phyloP scores from a whole-genome alignment of 352 stramenopile genomes.

The Globisporangium nagaii region DNA sequence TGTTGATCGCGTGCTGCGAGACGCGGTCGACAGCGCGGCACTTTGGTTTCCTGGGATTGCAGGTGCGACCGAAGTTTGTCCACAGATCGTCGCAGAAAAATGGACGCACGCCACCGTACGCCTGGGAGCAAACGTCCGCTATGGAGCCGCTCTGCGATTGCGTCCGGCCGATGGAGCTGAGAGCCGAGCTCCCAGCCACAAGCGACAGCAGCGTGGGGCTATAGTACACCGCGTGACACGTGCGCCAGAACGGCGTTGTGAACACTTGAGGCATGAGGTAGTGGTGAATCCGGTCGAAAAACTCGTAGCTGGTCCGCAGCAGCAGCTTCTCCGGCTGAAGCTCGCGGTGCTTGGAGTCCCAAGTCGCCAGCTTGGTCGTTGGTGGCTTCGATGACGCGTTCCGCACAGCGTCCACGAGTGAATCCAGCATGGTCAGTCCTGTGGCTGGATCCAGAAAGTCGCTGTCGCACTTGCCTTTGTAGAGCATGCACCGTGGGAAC shows the following conservation, averaged over 20 bases:
- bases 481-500: conserved; percentile 4
- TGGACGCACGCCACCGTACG: conserved; percentile 3
- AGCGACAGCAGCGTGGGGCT: background rate
- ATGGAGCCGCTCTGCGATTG: background rate
- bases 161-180: background rate
- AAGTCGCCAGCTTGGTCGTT: background rate
- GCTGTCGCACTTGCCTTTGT: background rate
- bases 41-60: background rate
- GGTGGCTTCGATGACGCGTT: background rate
- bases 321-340: background rate
- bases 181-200: background rate
- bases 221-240: conserved; percentile 3
- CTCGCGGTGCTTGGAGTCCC: background rate
- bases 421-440: background rate
- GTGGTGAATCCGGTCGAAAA: conserved; percentile 13
- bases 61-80: conserved; percentile 3
- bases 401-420: background rate
- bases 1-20: background rate
- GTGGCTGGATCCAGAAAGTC: background rate
- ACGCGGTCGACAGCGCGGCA: background rate
- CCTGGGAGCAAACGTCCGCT: conserved; percentile 6
- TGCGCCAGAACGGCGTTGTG: background rate
- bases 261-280: conserved; percentile 8
- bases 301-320: background rate
- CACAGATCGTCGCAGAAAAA: conserved; percentile 10